Evolutionary conservation across 441 rosid genomes (phyloP), one percentile per base, ranked within the genome.

Genomic region (Biscutella auriculata): DNA sequence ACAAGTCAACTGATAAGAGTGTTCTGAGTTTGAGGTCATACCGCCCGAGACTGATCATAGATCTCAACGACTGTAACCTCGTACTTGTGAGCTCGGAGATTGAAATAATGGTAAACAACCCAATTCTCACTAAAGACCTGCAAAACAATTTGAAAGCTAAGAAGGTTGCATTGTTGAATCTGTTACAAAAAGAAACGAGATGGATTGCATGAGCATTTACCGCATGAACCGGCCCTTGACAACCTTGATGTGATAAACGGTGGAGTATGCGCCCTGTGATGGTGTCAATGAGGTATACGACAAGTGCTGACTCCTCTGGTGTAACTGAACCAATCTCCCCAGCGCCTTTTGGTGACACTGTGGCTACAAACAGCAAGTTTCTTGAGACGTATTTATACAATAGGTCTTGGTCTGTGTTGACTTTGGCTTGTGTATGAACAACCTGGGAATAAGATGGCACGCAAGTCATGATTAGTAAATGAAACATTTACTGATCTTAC

Each of bases 391-490:
- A 90, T 72, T 94, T 94, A 56, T 88, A 94, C 85, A 90, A 78
- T 57, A 84, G 84, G 65, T 90, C 97, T 71, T 94, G 95, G 46
- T 94, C 97, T 64, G 88, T 73, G 65, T 81, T 68, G 42, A 74
- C 83, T 84, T 94, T 94, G 67, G 97, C 97, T 80, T 90, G 99
- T 64, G 97, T 94, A 70, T 90, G 99, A 66, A 94, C 92, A 44
- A 83, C 97, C 99, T 94, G 69, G 28, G 76, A 73, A 44, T 42
- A 65, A 47, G 65, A 59, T 40, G 11, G 36, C 12, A 62, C 4
- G 15, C 30, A 48, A 42, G 40, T 40, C 66, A 46, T 16, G 30
- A 47, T 55, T 27, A 43, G 29, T 52, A 34, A 3, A 12, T 8
- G 9, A 43, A 50, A 9, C 48, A 37, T 26, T 30, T 45, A 9